phyloP scores from a whole-genome alignment of 352 stramenopile genomes.

The Globisporangium cystogenes region DNA sequence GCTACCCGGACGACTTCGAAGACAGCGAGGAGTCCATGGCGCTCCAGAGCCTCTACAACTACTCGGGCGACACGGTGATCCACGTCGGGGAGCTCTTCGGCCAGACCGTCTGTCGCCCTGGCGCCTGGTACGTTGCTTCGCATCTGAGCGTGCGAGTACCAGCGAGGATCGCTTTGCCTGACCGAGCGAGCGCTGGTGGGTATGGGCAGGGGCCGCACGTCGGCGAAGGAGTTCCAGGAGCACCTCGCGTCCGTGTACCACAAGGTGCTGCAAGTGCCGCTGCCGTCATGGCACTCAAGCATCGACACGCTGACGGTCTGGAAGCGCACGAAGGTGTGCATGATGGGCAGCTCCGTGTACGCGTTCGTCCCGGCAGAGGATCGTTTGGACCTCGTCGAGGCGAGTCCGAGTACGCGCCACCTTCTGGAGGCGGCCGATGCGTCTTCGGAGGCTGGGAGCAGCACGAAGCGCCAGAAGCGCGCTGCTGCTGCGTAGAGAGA shows the following conservation, averaged over 20 bases:
- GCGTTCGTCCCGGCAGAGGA: conserved; percentile 73
- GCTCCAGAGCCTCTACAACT: conserved; percentile 87
- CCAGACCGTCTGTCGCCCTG: conserved; percentile 85
- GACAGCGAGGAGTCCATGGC: conserved; percentile 87
- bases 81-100: conserved; percentile 93
- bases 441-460: neutral
- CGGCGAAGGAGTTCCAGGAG: conserved; percentile 89
- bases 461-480: neutral
- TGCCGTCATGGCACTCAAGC: conserved; percentile 92
- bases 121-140: conserved; percentile 55
- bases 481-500: too few relatives aligned
- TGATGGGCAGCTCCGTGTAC: conserved; percentile 77
- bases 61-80: conserved; percentile 89
- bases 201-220: conserved; percentile 78
- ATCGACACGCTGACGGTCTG: conserved; percentile 91
- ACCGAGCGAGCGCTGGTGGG: neutral
- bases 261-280: conserved; percentile 88
- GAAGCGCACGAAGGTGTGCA: conserved; percentile 91
- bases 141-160: neutral
- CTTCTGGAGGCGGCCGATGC: conserved; percentile 24
- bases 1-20: conserved; percentile 92
- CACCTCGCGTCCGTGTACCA: conserved; percentile 90
- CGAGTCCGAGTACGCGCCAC: conserved; percentile 60
- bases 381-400: conserved; percentile 59
- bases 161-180: neutral